A percentile compares a stretch with the other conserved stretches of the same genome.
phyloP scores from a whole-genome alignment of 2,329 filamentous ascomycete genomes.

The Phaeosphaeriaceae sp. region DNA sequence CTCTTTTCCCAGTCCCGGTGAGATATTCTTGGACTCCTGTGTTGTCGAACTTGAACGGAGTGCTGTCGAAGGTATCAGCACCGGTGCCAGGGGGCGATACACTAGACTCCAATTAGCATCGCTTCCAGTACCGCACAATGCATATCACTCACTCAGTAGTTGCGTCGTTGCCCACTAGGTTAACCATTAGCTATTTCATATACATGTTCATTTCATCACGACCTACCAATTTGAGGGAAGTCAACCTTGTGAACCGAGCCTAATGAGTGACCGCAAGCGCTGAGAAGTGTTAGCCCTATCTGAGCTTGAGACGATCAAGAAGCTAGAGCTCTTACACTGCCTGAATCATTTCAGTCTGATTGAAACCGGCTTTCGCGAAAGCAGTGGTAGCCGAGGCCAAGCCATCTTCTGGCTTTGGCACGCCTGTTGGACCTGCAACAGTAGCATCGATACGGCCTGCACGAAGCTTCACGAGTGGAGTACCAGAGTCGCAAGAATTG shows the following conservation, averaged over 20 bases:
- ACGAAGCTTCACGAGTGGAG: neutral
- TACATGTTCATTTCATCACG: neutral
- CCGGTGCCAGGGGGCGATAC: neutral
- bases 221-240: neutral
- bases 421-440: neutral
- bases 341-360: neutral
- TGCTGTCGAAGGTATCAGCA: neutral
- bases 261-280: neutral
- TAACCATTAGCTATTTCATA: no score
- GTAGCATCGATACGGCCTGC: neutral
- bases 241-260: neutral
- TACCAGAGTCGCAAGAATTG: neutral
- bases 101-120: neutral
- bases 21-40: neutral
- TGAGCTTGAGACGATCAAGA: neutral
- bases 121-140: neutral
- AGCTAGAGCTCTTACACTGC: neutral
- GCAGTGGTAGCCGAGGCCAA: neutral
- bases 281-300: neutral
- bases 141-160: neutral
- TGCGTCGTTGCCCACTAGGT: neutral
- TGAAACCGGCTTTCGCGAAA: neutral
- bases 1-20: neutral
- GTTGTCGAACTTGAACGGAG: neutral
- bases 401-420: neutral